Base-by-base conservation (phyloP, 352 stramenopile genomes). In the Phytopythium mirpurense region DNA sequence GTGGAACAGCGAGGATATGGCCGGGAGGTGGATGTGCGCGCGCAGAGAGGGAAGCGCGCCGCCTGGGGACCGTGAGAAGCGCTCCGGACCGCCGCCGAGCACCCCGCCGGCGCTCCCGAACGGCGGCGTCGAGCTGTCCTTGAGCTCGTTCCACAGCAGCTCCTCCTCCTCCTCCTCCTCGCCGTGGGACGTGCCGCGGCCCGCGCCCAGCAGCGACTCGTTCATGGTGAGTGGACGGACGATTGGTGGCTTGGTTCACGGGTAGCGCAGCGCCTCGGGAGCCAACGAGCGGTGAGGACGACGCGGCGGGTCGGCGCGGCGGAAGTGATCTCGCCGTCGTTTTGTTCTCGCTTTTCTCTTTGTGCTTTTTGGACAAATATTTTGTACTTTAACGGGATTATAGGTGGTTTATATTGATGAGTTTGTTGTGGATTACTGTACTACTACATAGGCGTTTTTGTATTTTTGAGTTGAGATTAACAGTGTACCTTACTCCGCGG, bases 111-210 rank as follows among this genome's bases (percentile, higher is more conserved):
- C 3, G 24, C 45, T 43, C 5, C 61, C 61, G 34, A 73, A 77
- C 6, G 58, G 49, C 23, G 49, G 64, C 24, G 68, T 37, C 10
- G 55, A 54, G 52, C 76, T 62, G 55, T 90, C 74, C 49, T 86
- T 80, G 36, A 87, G 77, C 62, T 85, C 81, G 46, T 87, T 85
- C 81, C 81, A 92, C 37, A 92, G 72, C 57, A 86, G 68, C 66
- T 92, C 81, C 12, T 92, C 78, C 16, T 88, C 81, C 14, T 82
- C 73, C 11, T 82, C 73, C 41, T 72, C 64, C 7, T 56, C 62
- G 41, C 66, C 57, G 14, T 18, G 41, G 19, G 66, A 26, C 21
- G 15, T 24, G 60, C 64, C 50, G 51, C 62, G 58, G 31, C 65
- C 62, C 8, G 55, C 56, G 15, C 60, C 56, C 8, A 90, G 60